Base-by-base conservation (phyloP, 225 moss, liverwort and hornwort species). In the Thuidium tamariscinum region DNA sequence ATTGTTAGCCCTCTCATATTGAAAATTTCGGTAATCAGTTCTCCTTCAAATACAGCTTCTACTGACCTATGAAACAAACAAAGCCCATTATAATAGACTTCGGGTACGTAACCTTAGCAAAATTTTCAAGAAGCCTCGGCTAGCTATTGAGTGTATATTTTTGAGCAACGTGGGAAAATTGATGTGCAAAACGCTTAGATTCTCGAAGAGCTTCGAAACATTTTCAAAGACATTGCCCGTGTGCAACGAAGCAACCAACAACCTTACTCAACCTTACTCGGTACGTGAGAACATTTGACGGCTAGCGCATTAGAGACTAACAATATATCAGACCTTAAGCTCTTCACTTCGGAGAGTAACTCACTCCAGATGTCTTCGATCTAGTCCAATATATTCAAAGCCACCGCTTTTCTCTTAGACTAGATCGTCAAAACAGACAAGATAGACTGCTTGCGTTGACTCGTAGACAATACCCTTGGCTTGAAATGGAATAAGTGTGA, bases 391-490 rank as follows among this genome's bases (percentile, higher is more conserved):
- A n/a, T n/a, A n/a, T 66, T 34, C 81, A 36, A 66, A 26, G 66
- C 51, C 26, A 36, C 81, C 51, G 51, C 81, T 81, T 10, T 10
- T 65, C 66, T 26, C 22, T 34, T 13, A 34, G 63, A 86, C 79
- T 79, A n/a, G n/a, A 29, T 26, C 39, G 83, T 61, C 69, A 70
- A 74, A 62, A 66, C 61, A 54, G 30, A 83, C 57, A 70, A 51
- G 36, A 54, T 75, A 54, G 80, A 86, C 64, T 62, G 60, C n/a
- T 51, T 77, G 61, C 72, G 91, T 91, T 91, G 89, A 89, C 89
- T 80, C 74, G 41, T 8, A 39, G 80, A 73, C 71, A 84, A 55
- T 29, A 36, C 74, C 52, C 52, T 41, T 27, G 54, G 22, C 34
- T 62, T 9, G 62, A 21, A 80, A 46, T 46, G 62, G 39, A 56